Evolutionary conservation across 495 filamentous ascomycete genomes (phyloP).

Genomic region (Neurospora sp.): DNA sequence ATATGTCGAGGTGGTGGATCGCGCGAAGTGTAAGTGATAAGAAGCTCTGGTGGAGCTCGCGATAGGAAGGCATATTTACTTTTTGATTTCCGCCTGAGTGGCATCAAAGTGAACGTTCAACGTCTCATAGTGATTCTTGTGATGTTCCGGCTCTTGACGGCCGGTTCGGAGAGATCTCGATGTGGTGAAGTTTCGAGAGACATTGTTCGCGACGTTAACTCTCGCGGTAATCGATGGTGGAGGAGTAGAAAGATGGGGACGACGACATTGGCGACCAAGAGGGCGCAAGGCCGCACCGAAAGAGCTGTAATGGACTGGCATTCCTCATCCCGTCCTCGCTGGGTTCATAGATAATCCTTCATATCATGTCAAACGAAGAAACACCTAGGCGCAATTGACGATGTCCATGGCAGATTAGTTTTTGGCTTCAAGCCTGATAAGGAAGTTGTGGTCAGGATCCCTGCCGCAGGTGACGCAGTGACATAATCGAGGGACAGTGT

Average conservation of each 20-base stretch:
- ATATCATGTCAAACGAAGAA: neutral
- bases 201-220: neutral
- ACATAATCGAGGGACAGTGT: neutral
- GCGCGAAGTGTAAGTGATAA: neutral
- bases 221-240: neutral
- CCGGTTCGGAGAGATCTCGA: neutral
- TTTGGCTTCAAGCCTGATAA: neutral
- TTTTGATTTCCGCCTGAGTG: slow-evolving; percentile 71
- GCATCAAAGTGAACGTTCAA: slow-evolving; percentile 64
- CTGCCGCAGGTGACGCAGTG: neutral
- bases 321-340: slow-evolving; percentile 36
- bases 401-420: neutral
- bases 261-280: slow-evolving; percentile 4
- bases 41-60: neutral
- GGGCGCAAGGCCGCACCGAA: slow-evolving; percentile 16
- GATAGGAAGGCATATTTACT: slow-evolving; percentile 35
- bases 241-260: neutral
- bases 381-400: neutral
- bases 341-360: neutral
- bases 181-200: neutral
- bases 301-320: slow-evolving; percentile 35
- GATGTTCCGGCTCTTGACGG: slow-evolving; percentile 4
- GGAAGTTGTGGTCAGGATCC: neutral
- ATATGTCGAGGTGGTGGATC: neutral
- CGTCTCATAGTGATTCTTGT: slow-evolving; percentile 66